Base-by-base conservation (phyloP, 1,139 yeast genomes). In the Blastobotrys aristatus region DNA sequence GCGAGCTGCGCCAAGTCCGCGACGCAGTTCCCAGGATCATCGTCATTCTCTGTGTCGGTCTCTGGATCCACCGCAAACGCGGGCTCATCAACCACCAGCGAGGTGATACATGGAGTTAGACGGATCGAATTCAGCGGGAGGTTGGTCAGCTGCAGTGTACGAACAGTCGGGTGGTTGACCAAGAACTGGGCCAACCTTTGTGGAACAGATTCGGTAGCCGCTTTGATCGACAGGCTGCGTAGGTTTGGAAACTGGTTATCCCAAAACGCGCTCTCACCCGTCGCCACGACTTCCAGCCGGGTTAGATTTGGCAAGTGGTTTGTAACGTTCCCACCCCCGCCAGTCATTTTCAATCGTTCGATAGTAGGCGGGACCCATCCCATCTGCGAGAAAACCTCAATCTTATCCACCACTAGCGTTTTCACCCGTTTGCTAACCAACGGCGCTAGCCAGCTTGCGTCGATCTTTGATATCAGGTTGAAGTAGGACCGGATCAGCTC, bases 11-110 rank as follows among this genome's bases (percentile, higher is more conserved):
- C 14, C 17, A 36, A 18, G 10, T 36, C 26, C 30, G 2, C 21
- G n/a, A 38, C 18, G 14, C 32, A 8, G n/a, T 18, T 22, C 11
- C 35, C 46, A 3, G 40, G 46, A 16, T 43, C 46, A 4, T n/a
- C 17, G 24, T 40, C 32, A 16, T 6, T 30, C 6, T 13, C n/a
- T 33, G 8, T n/a, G 16, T 38, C 41, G 4, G 17, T n/a, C 33
- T 41, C 44, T 18, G 46, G 46, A n/a, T 26, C 46, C 8, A 29
- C 26, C 2, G 34, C 27, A 36, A 34, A 43, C 18, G 8, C 16
- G n/a, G 46, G 46, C n/a, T 43, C 46, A 20, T 43, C 46, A 14
- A 43, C 27, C 2, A 31, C 29, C 3, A 43, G 33, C 8, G 8
- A 7, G 11, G 3, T 11, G 3, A n/a, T 33, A 3, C 16, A 33